Evolutionary conservation across 805 yeast species (phyloP), one percentile per base, ranked within the genome.

Genomic region (Grigorovia yakushimaensis): DNA sequence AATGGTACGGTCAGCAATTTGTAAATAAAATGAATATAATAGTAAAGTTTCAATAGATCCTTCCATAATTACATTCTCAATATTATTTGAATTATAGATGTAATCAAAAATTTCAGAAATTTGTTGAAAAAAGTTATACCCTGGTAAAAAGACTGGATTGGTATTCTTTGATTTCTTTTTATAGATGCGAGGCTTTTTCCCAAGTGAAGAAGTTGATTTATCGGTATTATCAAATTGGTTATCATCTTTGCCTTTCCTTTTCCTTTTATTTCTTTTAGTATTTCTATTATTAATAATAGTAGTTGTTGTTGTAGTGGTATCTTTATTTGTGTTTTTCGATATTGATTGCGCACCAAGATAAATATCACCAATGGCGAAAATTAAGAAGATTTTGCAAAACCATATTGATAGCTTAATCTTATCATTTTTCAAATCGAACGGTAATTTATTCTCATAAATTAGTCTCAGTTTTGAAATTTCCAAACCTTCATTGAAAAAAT

Each of bases 361-460:
- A 86, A 84, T 83, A 60, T 84, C 94, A 17, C 94, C 93, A 43
- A 79, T 74, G 4, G 91, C 87, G 61, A 84, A 84, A 21, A 84
- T 81, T 45, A 84, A 64, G 20, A 84, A 59, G 5, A 83, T 75
- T 61, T 84, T 84, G 66, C 91, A 83, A 56, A 82, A 82, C 88
- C 89, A 84, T 42, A 84, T 82, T 0, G 88, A 80, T 60, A 84
- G 88, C 46, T 82, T 68, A 24, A 82, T 77, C 5, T 84, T 74
- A 51, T 82, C 75, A 5, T 64, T 61, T 20, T 42, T 20, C 11
- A 42, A 21, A 30, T 69, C 64, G 41, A 61, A 61, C 2, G 66
- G 57, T 10, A 63, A 64, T 3, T 68, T 67, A 24, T 46, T 17
- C 22, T 46, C 76, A 60, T 82, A 84, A 20, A 83, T 71, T 51